Base-by-base conservation (phyloP, 768 basidiomycete species). In the Pleurotus sapidus region DNA sequence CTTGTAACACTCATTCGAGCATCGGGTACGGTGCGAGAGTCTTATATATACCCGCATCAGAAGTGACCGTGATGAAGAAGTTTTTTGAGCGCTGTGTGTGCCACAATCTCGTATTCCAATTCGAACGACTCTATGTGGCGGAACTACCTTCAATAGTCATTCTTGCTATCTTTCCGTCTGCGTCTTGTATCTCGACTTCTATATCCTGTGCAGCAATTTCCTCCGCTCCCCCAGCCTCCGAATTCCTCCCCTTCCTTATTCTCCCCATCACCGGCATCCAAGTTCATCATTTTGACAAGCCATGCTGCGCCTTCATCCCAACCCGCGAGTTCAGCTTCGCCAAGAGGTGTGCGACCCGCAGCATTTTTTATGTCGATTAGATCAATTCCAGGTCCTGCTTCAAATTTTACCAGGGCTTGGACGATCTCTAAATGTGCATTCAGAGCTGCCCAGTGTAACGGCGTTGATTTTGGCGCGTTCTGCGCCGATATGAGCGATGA, bases 361-460 rank as follows among this genome's bases (percentile, higher is more conserved):
- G 67, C 63, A 63, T 92, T 95, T 72, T 86, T 90, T 58, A 85
- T 79, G 68, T 89, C 93, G 64, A 93, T 93, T 61, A 88, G 71
- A 65, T 80, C 78, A 24, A 80, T 68, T 1, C 93, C 85, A 1
- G 86, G 85, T 0, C 88, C 87, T 18, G 62, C 64, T 0, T 80
- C 72, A 61, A 77, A 79, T 51, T 77, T 70, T 9, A 93, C 82
- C 27, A 93, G 81, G 37, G 74, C 77, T 67, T 86, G 78, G 1
- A 81, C 78, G 47, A 86, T 67, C 5, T 71, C 67, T 3, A 96
- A 81, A 63, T 95, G 95, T 2, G 80, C 75, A 69, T 97, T 98
- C 40, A 94, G 70, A 2, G 90, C 84, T 0, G 95, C 94, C 95
- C 95, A 97, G 66, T 98, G 95, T 5, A 97, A 72, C 5, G 95